Percentiles rank a stretch among this genome's conserved stretches.
These are phyloP conservation scores for Stachybotrys echinatus DNA, from an alignment of 2,329 filamentous ascomycete species.

Conservation along the genomic window DNA sequence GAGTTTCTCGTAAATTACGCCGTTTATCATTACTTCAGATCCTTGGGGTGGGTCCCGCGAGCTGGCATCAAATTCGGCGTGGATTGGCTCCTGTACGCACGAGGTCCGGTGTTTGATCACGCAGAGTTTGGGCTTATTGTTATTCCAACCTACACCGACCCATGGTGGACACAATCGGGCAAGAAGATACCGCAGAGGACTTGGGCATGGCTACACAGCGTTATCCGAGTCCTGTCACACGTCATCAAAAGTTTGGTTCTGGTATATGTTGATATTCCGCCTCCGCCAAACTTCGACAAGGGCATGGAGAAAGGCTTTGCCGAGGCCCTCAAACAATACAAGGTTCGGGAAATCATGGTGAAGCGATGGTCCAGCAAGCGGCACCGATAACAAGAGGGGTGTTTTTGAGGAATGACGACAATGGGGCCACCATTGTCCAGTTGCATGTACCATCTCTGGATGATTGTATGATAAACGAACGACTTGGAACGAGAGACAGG, in stretches of 20 bases:
- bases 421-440: neutral
- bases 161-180: conserved; percentile 62
- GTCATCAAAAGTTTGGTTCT: conserved; percentile 87
- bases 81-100: conserved; percentile 90
- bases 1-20: conserved; percentile 81
- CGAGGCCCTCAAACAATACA: conserved; percentile 61
- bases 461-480: neutral
- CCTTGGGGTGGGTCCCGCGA: conserved; percentile 89
- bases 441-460: neutral
- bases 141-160: conserved; percentile 72
- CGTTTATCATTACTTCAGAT: conserved; percentile 94
- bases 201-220: conserved; percentile 83
- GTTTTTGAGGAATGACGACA: neutral
- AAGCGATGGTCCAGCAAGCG: conserved; percentile 82
- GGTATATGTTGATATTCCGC: conserved; percentile 86
- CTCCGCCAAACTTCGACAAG: conserved; percentile 46
- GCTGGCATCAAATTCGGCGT: conserved; percentile 91
- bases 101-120: conserved; percentile 89
- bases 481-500: no score
- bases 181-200: conserved; percentile 44
- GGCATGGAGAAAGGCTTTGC: conserved; percentile 52
- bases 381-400: conserved; percentile 36
- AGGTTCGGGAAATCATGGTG: conserved; percentile 73
- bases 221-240: conserved; percentile 84
- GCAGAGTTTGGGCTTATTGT: conserved; percentile 88